phyloP scores from a whole-genome alignment of 2,329 filamentous ascomycete genomes.

The Pseudogymnoascus sp. region DNA sequence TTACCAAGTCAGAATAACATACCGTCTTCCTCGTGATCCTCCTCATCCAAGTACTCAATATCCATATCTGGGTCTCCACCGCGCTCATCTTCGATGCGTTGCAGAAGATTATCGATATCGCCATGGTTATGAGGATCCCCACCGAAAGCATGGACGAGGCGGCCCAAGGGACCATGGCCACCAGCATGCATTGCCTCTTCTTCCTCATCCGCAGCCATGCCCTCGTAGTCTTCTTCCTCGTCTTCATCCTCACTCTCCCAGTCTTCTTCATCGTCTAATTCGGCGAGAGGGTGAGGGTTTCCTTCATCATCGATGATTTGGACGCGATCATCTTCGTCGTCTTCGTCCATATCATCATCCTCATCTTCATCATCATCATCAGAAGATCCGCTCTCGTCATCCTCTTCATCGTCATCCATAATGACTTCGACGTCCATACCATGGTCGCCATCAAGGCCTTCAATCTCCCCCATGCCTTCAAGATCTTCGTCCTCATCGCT shows the following conservation, averaged over 20 bases:
- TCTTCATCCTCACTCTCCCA: slow-evolving; percentile 59
- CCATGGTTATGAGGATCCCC: slow-evolving; percentile 23
- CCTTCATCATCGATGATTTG: slow-evolving; percentile 60
- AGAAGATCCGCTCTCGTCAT: slow-evolving; percentile 35
- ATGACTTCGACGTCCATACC: slow-evolving; percentile 63
- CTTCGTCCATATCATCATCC: slow-evolving; percentile 53
- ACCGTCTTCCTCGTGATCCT: slow-evolving; percentile 54
- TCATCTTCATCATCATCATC: slow-evolving; percentile 50
- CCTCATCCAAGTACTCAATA: slow-evolving; percentile 46
- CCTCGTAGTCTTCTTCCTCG: slow-evolving; percentile 41
- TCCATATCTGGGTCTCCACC: slow-evolving; percentile 40
- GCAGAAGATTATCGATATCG: slow-evolving; percentile 32
- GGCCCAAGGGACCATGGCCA: slow-evolving; percentile 37
- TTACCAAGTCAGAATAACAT: slow-evolving; percentile 15
- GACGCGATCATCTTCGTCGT: slow-evolving; percentile 46
- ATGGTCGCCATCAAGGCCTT: slow-evolving; percentile 60
- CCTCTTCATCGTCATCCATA: slow-evolving; percentile 68
- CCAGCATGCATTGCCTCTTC: slow-evolving; percentile 42
- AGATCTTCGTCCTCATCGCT: slow-evolving; percentile 83
- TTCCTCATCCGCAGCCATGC: slow-evolving; percentile 43
- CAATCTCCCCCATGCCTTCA: slow-evolving; percentile 77
- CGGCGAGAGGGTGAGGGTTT: slow-evolving; percentile 40
- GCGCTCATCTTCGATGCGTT: slow-evolving; percentile 37
- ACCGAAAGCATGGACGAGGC: slow-evolving; percentile 48
- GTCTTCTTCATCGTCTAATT: slow-evolving; percentile 52